These are phyloP conservation scores for Hypoxylon sp. DNA, from an alignment of 2,329 filamentous ascomycete genomes.

Conservation along the genomic window DNA sequence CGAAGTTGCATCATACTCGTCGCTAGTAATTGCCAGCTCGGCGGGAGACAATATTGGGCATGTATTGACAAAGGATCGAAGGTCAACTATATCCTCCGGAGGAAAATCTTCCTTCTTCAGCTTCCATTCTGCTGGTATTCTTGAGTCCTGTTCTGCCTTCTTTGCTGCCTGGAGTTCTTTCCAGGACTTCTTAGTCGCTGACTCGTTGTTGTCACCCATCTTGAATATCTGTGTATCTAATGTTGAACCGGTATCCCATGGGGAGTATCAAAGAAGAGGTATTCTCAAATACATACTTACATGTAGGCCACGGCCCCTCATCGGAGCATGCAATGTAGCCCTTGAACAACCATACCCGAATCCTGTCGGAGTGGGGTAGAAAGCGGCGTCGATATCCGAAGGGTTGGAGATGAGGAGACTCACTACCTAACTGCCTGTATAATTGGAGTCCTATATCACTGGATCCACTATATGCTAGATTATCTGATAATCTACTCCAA, in stretches of 20 bases:
- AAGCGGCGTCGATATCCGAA: constrained; percentile 21
- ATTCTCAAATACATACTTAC: constrained; percentile 10
- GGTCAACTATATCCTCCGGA: constrained; percentile 40
- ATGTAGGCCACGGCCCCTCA: constrained; percentile 20
- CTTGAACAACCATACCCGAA: constrained; percentile 7
- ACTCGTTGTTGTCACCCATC: constrained; percentile 27
- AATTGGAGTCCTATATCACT: constrained; percentile 4
- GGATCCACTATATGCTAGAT: constrained; percentile 32
- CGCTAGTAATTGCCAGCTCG: constrained; percentile 46
- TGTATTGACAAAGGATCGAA: constrained; percentile 42
- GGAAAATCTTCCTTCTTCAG: constrained; percentile 42
- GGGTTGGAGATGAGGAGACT: constrained; percentile 36
- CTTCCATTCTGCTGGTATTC: constrained; percentile 47
- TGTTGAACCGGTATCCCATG: not conserved
- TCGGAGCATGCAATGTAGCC: not conserved
- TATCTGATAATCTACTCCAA: constrained; percentile 37
- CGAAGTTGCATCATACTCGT: constrained; percentile 46
- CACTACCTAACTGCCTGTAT: not conserved
- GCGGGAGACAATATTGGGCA: constrained; percentile 39
- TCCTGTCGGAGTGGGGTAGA: constrained; percentile 28
- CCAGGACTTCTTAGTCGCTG: constrained; percentile 40
- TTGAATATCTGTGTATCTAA: constrained; percentile 10
- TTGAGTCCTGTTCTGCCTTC: constrained; percentile 40
- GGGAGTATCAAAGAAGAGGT: not conserved
- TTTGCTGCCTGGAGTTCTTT: constrained; percentile 46